Evolutionary conservation across 495 filamentous ascomycete species (phyloP), one percentile per base, ranked within the genome.

Genomic region (Penicillium herquei): DNA sequence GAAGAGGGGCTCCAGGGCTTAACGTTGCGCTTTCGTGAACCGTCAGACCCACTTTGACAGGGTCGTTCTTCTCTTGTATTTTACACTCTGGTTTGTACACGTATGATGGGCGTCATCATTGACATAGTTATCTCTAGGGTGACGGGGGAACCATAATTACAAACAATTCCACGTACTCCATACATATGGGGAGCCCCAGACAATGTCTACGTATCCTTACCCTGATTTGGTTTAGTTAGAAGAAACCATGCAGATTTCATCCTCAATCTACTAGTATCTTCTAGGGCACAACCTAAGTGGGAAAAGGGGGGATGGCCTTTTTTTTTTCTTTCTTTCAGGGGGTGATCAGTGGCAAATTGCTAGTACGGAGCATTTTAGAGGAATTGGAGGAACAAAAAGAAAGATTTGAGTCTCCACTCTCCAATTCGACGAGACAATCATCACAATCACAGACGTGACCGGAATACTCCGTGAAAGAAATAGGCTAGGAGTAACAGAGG

Each of bases 41-140:
- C 11, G 11, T 30, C 13, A 45, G 51, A 21, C 31, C 58, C 61
- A 64, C 58, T 52, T 56, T 64, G 64, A 67, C 61, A 61, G 63
- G 48, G 56, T 56, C 49, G 59, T 60, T 65, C 63, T 41, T 43
- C 34, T 54, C 47, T 30, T 49, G 11, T 39, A 39, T 31, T 12
- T n/a, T 39, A 26, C 21, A 26, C 4, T 26, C 21, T 26, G 1
- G 21, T 26, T 4, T 26, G 21, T 26, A 26, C 21, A 26, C 21
- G 21, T 35, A 16, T 51, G 4, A 41, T n/a, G 8, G 34, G 30
- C 43, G 43, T 46, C 43, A 46, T 46, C 43, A 46, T 21, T 30
- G 12, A 41, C 39, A 7, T 7, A 41, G 39, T 41, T 17, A 41
- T 26, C 21, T 26, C 21, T 26, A 26, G 21, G 4, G 21, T 26